A percentile compares a stretch with the other conserved stretches of the same genome.
These are phyloP conservation scores for Cicer yamashitae DNA, from an alignment of 306 rosid genomes.

Conservation along the genomic window DNA sequence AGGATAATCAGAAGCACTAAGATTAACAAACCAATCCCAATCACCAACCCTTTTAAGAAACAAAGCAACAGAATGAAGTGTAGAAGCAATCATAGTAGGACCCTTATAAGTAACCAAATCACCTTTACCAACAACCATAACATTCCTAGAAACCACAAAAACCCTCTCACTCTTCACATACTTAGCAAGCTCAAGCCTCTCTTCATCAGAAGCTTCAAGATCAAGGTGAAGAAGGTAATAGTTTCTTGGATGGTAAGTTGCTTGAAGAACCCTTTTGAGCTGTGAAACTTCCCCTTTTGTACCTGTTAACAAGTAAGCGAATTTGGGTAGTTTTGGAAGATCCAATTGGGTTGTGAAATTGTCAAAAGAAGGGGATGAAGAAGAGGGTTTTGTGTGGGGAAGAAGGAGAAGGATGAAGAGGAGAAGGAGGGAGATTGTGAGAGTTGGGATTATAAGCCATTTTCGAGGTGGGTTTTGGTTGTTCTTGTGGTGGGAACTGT, in stretches of 20 bases:
- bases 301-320: slow-evolving; percentile 74
- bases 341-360: slow-evolving; percentile 36
- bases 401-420: slow-evolving; percentile 46
- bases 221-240: slow-evolving; percentile 83
- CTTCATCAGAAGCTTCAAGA: slow-evolving; percentile 80
- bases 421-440: slow-evolving; percentile 49
- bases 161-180: slow-evolving; percentile 60
- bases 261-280: slow-evolving; percentile 73
- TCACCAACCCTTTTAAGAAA: slow-evolving; percentile 66
- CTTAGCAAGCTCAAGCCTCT: slow-evolving; percentile 78
- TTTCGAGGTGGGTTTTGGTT: slow-evolving; percentile 48
- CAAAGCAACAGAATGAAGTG: slow-evolving; percentile 77
- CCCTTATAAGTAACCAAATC: slow-evolving; percentile 82
- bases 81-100: slow-evolving; percentile 75
- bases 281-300: slow-evolving; percentile 67
- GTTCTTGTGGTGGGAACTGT: slow-evolving; percentile 34
- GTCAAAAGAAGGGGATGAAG: background rate
- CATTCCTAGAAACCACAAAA: slow-evolving; percentile 66
- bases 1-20: slow-evolving; percentile 92
- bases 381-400: slow-evolving; percentile 48
- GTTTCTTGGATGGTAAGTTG: slow-evolving; percentile 84
- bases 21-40: slow-evolving; percentile 96
- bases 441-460: slow-evolving; percentile 56
- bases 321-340: slow-evolving; percentile 67
- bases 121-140: slow-evolving; percentile 79